These are phyloP conservation scores for Termitomyces bulborhizus DNA, from an alignment of 768 basidiomycete species.

Conservation along the genomic window DNA sequence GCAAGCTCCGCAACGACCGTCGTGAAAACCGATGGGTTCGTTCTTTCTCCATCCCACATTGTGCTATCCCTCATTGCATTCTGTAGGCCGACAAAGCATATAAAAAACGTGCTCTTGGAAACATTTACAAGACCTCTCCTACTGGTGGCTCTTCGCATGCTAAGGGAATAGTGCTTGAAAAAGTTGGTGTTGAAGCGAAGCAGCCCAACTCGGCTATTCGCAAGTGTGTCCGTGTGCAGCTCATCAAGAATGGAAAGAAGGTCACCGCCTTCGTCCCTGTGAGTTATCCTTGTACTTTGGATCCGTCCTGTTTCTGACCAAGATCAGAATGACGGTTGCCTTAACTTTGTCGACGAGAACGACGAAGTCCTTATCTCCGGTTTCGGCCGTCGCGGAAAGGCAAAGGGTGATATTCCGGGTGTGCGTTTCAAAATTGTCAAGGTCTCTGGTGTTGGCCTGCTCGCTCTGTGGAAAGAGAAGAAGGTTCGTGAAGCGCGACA, in stretches of 20 bases:
- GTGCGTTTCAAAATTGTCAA: conserved; percentile 99
- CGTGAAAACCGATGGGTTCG: conserved; percentile 96
- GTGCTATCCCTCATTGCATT: not conserved
- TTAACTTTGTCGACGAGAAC: conserved; percentile 99
- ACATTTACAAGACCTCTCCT: conserved; percentile 99
- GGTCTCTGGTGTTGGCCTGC: conserved; percentile 97
- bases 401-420: conserved; percentile 99
- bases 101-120: conserved; percentile 99
- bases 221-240: conserved; percentile 99
- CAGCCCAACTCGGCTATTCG: conserved; percentile 99
- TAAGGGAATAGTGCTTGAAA: conserved; percentile 99
- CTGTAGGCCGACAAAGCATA: conserved; percentile 92
- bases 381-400: conserved; percentile 99
- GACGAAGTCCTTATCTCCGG: conserved; percentile 99
- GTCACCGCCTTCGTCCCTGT: conserved; percentile 99
- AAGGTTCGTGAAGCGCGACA: conserved; percentile 54
- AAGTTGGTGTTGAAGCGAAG: conserved; percentile 99
- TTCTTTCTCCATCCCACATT: conserved; percentile 13
- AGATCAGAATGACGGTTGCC: conserved; percentile 85
- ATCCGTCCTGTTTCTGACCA: not conserved
- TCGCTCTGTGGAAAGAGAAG: conserved; percentile 99
- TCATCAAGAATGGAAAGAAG: conserved; percentile 99
- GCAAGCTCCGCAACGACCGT: conserved; percentile 93
- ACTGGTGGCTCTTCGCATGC: conserved; percentile 99
- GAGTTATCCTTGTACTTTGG: conserved; percentile 25